Percentiles rank a stretch among this genome's conserved stretches.
These are phyloP conservation scores for Castanea sativa DNA, from an alignment of 306 rosid genomes.

Conservation along the genomic window DNA sequence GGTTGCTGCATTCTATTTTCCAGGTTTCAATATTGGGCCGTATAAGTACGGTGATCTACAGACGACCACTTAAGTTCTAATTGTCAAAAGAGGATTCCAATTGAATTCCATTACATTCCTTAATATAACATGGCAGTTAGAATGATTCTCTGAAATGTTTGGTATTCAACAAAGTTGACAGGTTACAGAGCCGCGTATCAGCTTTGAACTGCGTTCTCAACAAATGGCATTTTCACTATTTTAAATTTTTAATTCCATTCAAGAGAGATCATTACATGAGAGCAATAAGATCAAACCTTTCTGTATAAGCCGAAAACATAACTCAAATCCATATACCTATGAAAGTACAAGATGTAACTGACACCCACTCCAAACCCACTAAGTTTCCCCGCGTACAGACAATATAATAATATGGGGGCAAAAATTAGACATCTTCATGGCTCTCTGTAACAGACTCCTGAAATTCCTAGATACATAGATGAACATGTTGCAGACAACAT, in stretches of 20 bases:
- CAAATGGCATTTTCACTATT: background rate
- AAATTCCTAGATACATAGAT: slow-evolving; percentile 49
- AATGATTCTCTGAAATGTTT: too few relatives aligned
- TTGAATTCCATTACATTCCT: too few relatives aligned
- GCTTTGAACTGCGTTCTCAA: background rate
- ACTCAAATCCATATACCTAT: slow-evolving; percentile 52
- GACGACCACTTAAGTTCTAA: too few relatives aligned
- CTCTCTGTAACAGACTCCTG: slow-evolving; percentile 42
- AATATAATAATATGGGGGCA: slow-evolving; percentile 37
- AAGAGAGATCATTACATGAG: background rate
- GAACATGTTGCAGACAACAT: slow-evolving; percentile 39
- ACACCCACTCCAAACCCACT: slow-evolving; percentile 66
- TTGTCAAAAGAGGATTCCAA: too few relatives aligned
- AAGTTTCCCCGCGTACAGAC: slow-evolving; percentile 40
- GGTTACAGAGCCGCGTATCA: too few relatives aligned
- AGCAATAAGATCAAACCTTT: slow-evolving; percentile 32
- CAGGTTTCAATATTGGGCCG: too few relatives aligned
- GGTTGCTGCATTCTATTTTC: too few relatives aligned
- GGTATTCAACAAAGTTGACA: too few relatives aligned
- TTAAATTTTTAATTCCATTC: background rate
- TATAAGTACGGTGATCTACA: too few relatives aligned
- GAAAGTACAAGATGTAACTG: slow-evolving; percentile 41
- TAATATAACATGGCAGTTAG: too few relatives aligned
- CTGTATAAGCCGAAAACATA: slow-evolving; percentile 63
- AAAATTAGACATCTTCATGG: slow-evolving; percentile 56